Base-by-base conservation (phyloP, 306 rosid species). In the Vigna angularis region DNA sequence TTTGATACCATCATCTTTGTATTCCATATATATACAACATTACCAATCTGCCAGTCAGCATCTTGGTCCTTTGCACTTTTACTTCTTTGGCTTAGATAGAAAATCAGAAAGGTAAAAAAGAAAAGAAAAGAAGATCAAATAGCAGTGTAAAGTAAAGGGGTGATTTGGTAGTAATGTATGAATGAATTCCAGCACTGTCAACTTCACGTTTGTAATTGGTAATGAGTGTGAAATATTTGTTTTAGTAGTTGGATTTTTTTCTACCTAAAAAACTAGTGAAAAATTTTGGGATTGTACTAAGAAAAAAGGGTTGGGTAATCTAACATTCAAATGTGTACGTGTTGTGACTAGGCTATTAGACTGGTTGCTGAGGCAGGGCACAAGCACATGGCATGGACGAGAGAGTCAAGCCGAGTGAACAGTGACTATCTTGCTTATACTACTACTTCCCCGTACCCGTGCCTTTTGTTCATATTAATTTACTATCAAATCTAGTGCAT, bases 31-130 rank as follows among this genome's bases (percentile, higher is more conserved):
- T 87, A 90, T 69, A 70, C 2, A 55, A 44, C 16, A 55, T 6
- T 45, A n/a, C 65, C 76, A 68, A 83, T 87, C 97, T 85, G 84
- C 87, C 90, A 79, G 91, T 91, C 97, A 85, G 24, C 61, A 48
- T 12, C 36, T 73, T 52, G 47, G 30, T 45, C 50, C 24, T 34
- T 64, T 67, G 3, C 24, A 45, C 48, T 51, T 38, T 50, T 32
- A 12, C 2, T 20, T 22, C 5, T 14, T 24, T 24, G 56, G 15
- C 7, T 18, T 14, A 13, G 50, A 68, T 34, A 16, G 68, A 62
- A 62, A 32, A 28, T 62, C 68, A 16, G 22, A 32, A 34, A 34
- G 44, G 7, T 17, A 30, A 12, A 63, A 28, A 30, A 30, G 34
- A 30, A 26, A 30, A 30, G 32, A 30, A 64, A 64, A 17, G 52